Percentiles rank a stretch among this genome's conserved stretches.
Evolutionary conservation across 129 eudicot species (phyloP).

Genomic region (Kitagawia praeruptora): DNA sequence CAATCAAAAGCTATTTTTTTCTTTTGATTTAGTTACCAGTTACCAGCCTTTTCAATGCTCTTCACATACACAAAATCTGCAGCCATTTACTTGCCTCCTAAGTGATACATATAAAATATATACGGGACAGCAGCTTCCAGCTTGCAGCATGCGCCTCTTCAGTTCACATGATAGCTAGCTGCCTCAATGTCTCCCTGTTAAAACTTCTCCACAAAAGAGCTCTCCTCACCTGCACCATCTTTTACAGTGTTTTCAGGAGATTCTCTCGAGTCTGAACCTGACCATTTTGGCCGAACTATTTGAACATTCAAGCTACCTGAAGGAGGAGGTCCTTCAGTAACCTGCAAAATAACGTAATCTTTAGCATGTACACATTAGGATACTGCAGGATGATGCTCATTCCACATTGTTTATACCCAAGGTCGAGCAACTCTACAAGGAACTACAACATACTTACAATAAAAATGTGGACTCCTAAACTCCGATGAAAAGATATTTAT

Average conservation of each 20-base stretch:
- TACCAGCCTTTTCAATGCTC: constrained; percentile 4
- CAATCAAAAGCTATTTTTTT: constrained; percentile 5
- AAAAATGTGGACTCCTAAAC: background rate
- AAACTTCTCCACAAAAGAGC: constrained; percentile 22
- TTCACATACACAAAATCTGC: constrained; percentile 39
- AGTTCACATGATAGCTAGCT: constrained; percentile 18
- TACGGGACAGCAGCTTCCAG: constrained; percentile 31
- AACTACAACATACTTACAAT: background rate
- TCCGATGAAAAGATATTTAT: background rate
- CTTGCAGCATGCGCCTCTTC: constrained; percentile 7
- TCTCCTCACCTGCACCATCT: constrained; percentile 26
- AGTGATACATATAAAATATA: constrained; percentile 27
- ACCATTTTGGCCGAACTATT: constrained; percentile 37
- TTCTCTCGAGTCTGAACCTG: constrained; percentile 41
- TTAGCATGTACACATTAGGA: background rate
- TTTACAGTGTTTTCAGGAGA: constrained; percentile 37
- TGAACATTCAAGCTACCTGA: constrained; percentile 49
- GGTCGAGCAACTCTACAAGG: background rate
- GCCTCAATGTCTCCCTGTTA: constrained; percentile 29
- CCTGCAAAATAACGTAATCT: constrained; percentile 13
- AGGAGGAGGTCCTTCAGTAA: constrained; percentile 43
- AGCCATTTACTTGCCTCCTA: constrained; percentile 18
- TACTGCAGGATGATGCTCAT: background rate
- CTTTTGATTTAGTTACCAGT: background rate
- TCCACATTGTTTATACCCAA: background rate